These are phyloP conservation scores for Aethionema arabicum DNA, from an alignment of 345 rosid genomes.

Conservation along the genomic window DNA sequence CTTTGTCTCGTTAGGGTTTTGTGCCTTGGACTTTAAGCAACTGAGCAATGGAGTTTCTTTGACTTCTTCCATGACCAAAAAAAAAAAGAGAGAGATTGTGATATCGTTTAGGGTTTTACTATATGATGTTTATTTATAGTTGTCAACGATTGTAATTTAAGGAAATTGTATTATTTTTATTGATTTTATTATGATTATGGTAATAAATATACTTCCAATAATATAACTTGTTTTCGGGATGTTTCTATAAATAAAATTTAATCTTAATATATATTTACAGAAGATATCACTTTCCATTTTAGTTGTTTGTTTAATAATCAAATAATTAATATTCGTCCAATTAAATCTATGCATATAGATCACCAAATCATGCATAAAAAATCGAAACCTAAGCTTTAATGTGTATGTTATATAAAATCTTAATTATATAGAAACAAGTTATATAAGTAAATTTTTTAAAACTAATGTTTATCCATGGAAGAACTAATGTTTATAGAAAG, in stretches of 20 bases:
- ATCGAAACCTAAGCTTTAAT: no score
- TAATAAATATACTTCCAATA: constrained; percentile 18
- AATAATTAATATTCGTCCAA: constrained; percentile 1
- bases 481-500: no score
- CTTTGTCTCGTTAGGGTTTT: constrained; percentile 12
- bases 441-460: no score
- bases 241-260: constrained; percentile 8
- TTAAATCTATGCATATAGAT: not conserved
- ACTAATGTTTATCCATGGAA: no score
- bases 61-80: constrained; percentile 29
- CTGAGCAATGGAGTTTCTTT: constrained; percentile 18
- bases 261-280: not conserved
- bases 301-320: not conserved
- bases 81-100: not conserved
- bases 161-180: not conserved
- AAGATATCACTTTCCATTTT: constrained; percentile 26
- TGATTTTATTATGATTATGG: constrained; percentile 6
- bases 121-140: constrained; percentile 15
- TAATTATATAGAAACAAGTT: no score
- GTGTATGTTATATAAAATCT: no score
- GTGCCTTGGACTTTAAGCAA: constrained; percentile 20
- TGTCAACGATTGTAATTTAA: constrained; percentile 2
- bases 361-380: not conserved
- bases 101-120: constrained; percentile 21
- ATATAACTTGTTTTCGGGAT: constrained; percentile 14